phyloP scores from a whole-genome alignment of 2,329 filamentous ascomycete genomes.

The Penicillium sp. region DNA sequence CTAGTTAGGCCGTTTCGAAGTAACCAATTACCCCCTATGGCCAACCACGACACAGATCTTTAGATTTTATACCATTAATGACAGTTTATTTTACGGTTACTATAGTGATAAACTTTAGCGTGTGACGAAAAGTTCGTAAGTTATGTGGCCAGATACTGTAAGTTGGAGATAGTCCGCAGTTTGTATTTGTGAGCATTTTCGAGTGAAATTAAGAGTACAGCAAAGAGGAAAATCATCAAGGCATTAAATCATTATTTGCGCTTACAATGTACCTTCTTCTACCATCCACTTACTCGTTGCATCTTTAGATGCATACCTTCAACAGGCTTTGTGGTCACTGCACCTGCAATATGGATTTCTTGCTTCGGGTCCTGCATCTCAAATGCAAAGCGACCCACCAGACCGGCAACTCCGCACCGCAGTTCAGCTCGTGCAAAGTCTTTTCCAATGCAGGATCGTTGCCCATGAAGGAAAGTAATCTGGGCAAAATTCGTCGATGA shows the following conservation, averaged over 20 bases:
- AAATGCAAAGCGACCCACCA: slow-evolving; percentile 37
- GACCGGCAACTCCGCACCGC: slow-evolving; percentile 39
- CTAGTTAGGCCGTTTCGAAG: too few relatives aligned
- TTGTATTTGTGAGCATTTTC: too few relatives aligned
- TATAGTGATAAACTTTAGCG: too few relatives aligned
- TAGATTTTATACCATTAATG: too few relatives aligned
- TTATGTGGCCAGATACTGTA: too few relatives aligned
- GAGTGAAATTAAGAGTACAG: background rate
- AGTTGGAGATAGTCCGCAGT: too few relatives aligned
- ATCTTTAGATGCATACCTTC: slow-evolving; percentile 41
- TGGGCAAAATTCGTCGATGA: slow-evolving; percentile 40
- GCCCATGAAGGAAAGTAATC: slow-evolving; percentile 43
- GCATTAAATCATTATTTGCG: background rate
- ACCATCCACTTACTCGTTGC: slow-evolving; percentile 35
- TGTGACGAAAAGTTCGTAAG: too few relatives aligned
- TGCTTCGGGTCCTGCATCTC: slow-evolving; percentile 40
- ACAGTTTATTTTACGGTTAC: too few relatives aligned
- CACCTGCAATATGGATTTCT: slow-evolving; percentile 36
- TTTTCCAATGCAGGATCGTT: slow-evolving; percentile 41
- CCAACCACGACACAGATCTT: too few relatives aligned
- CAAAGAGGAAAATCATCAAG: background rate
- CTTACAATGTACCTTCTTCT: background rate
- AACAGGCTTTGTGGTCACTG: slow-evolving; percentile 41
- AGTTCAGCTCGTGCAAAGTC: slow-evolving; percentile 46
- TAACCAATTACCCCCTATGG: too few relatives aligned